Percentiles rank a stretch among this genome's conserved stretches.
These are phyloP conservation scores for Cadophora gregata DNA, from an alignment of 2,329 filamentous ascomycete genomes.

Conservation along the genomic window DNA sequence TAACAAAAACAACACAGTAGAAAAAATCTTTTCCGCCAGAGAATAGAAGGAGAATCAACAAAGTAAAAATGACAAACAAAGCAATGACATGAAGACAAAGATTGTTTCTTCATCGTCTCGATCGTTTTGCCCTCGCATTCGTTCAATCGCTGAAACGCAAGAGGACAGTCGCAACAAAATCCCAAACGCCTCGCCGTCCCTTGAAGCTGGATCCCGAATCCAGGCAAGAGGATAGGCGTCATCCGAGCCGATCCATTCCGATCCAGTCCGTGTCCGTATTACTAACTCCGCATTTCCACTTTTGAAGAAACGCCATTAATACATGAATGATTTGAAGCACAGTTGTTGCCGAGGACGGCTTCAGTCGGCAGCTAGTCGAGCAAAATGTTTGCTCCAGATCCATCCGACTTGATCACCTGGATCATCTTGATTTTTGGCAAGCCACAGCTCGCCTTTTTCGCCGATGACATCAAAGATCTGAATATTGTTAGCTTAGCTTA, in stretches of 20 bases:
- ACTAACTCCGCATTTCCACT: constrained; percentile 32
- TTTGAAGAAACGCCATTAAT: constrained; percentile 37
- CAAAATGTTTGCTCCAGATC: constrained; percentile 99
- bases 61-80: not conserved
- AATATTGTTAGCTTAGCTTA: constrained; percentile 23
- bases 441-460: constrained; percentile 96
- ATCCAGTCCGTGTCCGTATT: constrained; percentile 14
- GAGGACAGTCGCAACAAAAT: constrained; percentile 1
- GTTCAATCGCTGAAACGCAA: constrained; percentile 4
- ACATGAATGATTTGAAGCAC: constrained; percentile 26
- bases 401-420: constrained; percentile 79
- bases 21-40: not conserved
- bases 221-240: not conserved
- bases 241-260: constrained; percentile 1
- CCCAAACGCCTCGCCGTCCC: constrained; percentile 2
- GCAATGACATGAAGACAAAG: constrained; percentile 7
- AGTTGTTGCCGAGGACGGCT: not conserved
- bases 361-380: constrained; percentile 54
- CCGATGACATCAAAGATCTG: constrained; percentile 90
- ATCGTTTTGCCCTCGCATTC: not conserved
- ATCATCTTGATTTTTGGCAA: constrained; percentile 97
- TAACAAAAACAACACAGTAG: not conserved
- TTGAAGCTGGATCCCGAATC: not conserved
- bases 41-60: not conserved
- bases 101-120: not conserved